Base-by-base conservation (phyloP, 176 grass and related monocot species). In the Saccharum officinarum region DNA sequence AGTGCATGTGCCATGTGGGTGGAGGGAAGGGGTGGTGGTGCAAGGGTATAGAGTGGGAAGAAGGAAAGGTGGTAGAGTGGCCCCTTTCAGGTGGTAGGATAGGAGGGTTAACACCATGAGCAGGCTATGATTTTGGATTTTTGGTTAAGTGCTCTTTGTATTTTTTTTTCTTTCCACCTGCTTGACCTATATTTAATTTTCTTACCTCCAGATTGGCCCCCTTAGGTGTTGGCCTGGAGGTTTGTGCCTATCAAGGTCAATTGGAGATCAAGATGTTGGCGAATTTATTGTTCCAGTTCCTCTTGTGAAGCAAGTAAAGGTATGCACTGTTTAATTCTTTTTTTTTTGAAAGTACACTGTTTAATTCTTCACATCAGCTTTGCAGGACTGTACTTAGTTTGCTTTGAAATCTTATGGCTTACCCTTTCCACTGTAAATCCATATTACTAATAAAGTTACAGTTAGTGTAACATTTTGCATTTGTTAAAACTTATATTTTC, bases 151-250 rank as follows among this genome's bases (percentile, higher is more conserved):
- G 20, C 3, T 20, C 77, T 52, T 11, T 20, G 6, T 77, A 34
- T 64, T 18, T 81, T 14, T 45, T 46, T 73, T 59, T 44, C 46
- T 80, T 77, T 42, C 45, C 30, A 31, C 40, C 67, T 75, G 47
- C 69, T 80, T 87, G 42, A 87, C 41, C 39, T 20, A 34, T 80
- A n/a, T 83, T 63, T 33, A 17, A 75, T 69, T 69, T 70, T 20
- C 22, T 83, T 74, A 77, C 65, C 60, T 81, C 82, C 88, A 98
- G 97, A 84, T 98, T 89, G 97, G 97, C 22, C 97, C 97, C 47
- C 87, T 98, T 37, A 95, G 97, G 87, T 95, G 93, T 77, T 98
- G 97, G 97, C 97, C 97, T 41, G 97, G 97, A 69, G 97, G 97
- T 49, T 94, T 98, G 82, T 98, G 97, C 67, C 30, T 98, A 81